phyloP scores from a whole-genome alignment of 2,329 filamentous ascomycete species.

The Cladophialophora psammophila region DNA sequence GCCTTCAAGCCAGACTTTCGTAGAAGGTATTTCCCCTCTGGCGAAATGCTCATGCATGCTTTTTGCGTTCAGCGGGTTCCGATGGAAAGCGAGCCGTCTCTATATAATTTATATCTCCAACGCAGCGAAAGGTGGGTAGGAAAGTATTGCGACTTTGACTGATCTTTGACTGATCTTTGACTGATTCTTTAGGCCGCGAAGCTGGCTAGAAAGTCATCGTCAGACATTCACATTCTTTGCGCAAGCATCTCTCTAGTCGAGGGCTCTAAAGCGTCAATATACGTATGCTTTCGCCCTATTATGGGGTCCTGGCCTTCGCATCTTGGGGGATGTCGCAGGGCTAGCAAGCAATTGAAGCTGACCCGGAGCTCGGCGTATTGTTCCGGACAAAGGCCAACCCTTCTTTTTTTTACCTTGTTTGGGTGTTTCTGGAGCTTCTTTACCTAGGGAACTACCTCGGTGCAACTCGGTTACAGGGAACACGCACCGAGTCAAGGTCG shows the following conservation, averaged over 20 bases:
- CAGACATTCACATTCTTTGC: neutral
- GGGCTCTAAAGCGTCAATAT: neutral
- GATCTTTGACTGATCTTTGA: too few species aligned
- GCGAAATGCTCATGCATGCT: neutral
- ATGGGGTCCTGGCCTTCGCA: neutral
- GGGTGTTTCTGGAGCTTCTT: neutral
- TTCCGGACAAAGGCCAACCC: neutral
- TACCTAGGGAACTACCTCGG: conserved; percentile 12
- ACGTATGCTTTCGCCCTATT: neutral
- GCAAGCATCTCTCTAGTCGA: neutral
- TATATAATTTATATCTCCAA: neutral
- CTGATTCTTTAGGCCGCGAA: neutral
- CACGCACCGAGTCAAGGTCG: conserved; percentile 1
- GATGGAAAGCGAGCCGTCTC: neutral
- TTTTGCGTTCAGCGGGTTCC: neutral
- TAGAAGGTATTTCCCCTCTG: neutral
- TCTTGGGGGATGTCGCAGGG: neutral
- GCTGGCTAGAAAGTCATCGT: neutral
- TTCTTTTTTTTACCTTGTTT: neutral
- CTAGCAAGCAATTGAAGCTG: neutral
- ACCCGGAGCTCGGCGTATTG: neutral
- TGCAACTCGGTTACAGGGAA: conserved; percentile 15
- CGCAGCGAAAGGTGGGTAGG: neutral
- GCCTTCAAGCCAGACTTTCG: neutral
- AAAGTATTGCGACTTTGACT: neutral